These are phyloP conservation scores for Brachypodium distachyon DNA, from an alignment of 202 grass and related monocot species.

Conservation along the genomic window DNA sequence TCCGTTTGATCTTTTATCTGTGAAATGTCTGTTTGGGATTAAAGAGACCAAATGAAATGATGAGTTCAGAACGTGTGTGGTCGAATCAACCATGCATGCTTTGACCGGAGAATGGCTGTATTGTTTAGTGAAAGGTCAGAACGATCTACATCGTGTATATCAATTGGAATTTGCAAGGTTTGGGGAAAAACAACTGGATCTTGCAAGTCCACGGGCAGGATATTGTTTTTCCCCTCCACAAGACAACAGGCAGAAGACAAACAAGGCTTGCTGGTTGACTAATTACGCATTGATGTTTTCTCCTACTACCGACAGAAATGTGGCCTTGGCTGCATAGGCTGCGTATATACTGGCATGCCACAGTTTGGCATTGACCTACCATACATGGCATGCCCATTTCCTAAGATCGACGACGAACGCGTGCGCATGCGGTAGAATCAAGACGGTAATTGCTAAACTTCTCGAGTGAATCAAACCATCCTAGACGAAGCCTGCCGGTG, in stretches of 20 bases:
- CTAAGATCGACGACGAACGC: slow-evolving; percentile 27
- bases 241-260: background rate
- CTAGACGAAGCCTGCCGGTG: background rate
- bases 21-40: background rate
- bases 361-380: background rate
- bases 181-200: background rate
- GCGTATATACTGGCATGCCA: background rate
- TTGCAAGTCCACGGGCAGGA: background rate
- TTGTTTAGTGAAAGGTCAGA: background rate
- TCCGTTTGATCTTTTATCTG: background rate
- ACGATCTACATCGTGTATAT: background rate
- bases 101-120: background rate
- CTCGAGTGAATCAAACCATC: background rate
- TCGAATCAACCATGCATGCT: background rate
- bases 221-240: background rate
- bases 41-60: background rate
- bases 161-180: background rate
- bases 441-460: background rate
- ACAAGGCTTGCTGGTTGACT: slow-evolving; percentile 1
- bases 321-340: slow-evolving; percentile 1
- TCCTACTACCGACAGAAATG: background rate
- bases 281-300: background rate
- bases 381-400: background rate
- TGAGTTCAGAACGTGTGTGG: background rate
- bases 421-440: background rate